Evolutionary conservation across 1,284 basidiomycete species (phyloP), one percentile per base, ranked within the genome.

Genomic region (Microbotryum silenes-acaulis): DNA sequence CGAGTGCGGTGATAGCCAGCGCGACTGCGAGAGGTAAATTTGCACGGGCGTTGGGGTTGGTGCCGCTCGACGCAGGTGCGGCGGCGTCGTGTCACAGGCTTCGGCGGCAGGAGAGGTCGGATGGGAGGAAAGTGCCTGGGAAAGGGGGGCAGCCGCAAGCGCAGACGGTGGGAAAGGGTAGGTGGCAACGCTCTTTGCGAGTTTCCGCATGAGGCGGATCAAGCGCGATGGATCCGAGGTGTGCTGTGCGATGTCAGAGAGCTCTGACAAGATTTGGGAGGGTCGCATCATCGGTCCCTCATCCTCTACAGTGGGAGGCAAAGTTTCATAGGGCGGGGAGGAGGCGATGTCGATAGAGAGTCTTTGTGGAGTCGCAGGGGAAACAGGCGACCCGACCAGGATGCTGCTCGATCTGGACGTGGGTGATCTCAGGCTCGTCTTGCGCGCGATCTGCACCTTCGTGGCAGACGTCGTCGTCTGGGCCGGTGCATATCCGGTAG

Each of bases 131-230:
- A 68, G 61, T 1, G 60, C 64, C 14, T 63, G 61, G n/a, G 66
- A 61, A n/a, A 68, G 59, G 9, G 54, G 56, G 2, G 60, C 58
- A 6, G 65, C 66, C 29, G 68, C 63, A 47, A 67, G 60, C 0
- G 65, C 54, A 3, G 68, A 65, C 3, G 65, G 68, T 25, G 65
- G 68, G 54, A 67, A 67, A 18, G 68, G 66, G 31, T 65, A 69
- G 33, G 64, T 60, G 23, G 47, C 14, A 33, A 69, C 60, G 51
- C 65, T 67, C 14, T 52, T 58, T 14, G 63, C 54, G 18, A 69
- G 57, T 12, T 55, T 50, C 3, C 54, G 60, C 51, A 69, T 48
- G 4, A 69, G 60, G 3, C 61, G 61, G 8, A 62, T 58, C 33
- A 57, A 61, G 3, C 48, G 49, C 10, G 42, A 12, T 0, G 51